These are phyloP conservation scores for Fusarium chlamydosporum DNA, from an alignment of 2,329 filamentous ascomycete species.

Conservation along the genomic window DNA sequence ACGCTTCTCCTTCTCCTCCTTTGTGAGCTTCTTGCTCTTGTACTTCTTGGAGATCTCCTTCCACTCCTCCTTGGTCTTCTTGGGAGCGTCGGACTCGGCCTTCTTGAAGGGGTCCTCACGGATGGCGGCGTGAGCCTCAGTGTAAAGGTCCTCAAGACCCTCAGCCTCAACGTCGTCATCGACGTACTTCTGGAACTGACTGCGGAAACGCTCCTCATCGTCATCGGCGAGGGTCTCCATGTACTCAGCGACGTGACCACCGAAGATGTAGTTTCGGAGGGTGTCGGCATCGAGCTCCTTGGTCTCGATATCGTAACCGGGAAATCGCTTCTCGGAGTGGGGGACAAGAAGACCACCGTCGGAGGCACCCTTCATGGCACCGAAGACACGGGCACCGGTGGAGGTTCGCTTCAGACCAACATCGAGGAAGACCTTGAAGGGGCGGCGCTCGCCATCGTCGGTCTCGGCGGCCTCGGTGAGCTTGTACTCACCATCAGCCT, in stretches of 20 bases:
- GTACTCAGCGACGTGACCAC: constrained; percentile 98
- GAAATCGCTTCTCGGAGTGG: constrained; percentile 99
- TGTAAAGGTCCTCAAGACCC: constrained; percentile 95
- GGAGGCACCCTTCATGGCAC: constrained; percentile 99
- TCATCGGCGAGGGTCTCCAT: constrained; percentile 99
- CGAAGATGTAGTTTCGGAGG: constrained; percentile 99
- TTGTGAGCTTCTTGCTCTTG: constrained; percentile 81
- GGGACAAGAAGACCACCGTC: constrained; percentile 97
- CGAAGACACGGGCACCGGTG: constrained; percentile 98
- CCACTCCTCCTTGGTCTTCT: constrained; percentile 98
- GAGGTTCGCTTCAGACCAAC: constrained; percentile 98
- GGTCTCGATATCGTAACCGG: constrained; percentile 95
- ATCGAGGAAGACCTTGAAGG: constrained; percentile 99
- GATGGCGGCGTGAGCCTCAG: constrained; percentile 95
- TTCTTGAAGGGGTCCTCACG: constrained; percentile 99
- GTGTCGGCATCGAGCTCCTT: constrained; percentile 98
- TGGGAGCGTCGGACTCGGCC: constrained; percentile 77
- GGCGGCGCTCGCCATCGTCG: constrained; percentile 87
- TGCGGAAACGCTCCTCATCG: constrained; percentile 99
- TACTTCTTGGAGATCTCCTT: constrained; percentile 96
- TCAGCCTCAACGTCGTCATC: constrained; percentile 97
- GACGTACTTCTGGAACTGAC: constrained; percentile 97
- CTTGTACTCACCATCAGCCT: constrained; percentile 94
- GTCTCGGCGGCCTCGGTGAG: constrained; percentile 92
- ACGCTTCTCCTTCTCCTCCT: constrained; percentile 84